phyloP scores from a whole-genome alignment of 208 protist genomes.

The Acanthamoeba sp. region DNA sequence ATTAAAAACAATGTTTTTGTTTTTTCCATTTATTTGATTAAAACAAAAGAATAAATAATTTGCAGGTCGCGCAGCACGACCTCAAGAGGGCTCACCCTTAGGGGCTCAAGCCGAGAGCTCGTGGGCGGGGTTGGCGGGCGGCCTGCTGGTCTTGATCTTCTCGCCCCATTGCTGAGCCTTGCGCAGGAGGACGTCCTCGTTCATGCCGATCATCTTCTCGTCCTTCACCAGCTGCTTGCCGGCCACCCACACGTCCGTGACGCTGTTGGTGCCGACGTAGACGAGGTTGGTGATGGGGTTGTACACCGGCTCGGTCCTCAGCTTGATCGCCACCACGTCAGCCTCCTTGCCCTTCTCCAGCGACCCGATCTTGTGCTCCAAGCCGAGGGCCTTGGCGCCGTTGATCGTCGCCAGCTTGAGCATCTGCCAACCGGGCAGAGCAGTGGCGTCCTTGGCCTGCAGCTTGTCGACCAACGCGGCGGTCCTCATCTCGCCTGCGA shows the following conservation, averaged over 20 bases:
- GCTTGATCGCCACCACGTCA: conserved; percentile 80
- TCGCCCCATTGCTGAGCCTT: conserved; percentile 51
- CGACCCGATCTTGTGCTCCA: conserved; percentile 77
- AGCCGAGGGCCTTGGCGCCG: conserved; percentile 80
- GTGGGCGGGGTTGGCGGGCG: neutral
- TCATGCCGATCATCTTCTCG: conserved; percentile 68
- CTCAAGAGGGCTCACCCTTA: too few species aligned
- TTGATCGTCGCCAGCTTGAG: conserved; percentile 84
- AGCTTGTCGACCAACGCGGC: conserved; percentile 81
- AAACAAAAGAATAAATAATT: too few species aligned
- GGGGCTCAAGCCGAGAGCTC: neutral
- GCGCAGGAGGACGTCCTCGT: conserved; percentile 76
- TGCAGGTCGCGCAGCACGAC: too few species aligned
- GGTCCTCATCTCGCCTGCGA: conserved; percentile 77
- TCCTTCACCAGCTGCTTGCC: conserved; percentile 81
- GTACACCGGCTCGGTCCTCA: conserved; percentile 80
- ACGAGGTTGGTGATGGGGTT: conserved; percentile 85
- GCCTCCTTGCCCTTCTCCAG: conserved; percentile 80
- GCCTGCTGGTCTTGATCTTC: conserved; percentile 42
- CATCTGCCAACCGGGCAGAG: conserved; percentile 43
- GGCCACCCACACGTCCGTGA: conserved; percentile 85
- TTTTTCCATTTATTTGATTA: too few species aligned
- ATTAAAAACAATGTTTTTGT: neutral
- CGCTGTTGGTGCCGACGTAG: conserved; percentile 78
- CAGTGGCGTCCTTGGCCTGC: neutral